Percentiles rank a stretch among this genome's conserved stretches.
Conservation (phyloP, 768 basidiomycete species). For the Suillus brevipes region DNA sequence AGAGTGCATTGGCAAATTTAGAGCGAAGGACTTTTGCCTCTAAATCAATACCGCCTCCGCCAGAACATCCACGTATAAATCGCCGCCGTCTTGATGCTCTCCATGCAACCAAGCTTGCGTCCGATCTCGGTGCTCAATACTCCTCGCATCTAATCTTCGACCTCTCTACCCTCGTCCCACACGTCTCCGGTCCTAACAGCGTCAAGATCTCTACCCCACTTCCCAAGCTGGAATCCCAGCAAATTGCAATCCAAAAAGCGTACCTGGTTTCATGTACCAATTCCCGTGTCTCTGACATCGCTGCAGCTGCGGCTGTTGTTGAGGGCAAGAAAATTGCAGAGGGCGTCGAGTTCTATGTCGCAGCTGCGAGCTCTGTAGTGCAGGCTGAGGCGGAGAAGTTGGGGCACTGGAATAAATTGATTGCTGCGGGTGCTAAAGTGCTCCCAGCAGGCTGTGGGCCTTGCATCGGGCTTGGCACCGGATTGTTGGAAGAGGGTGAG, state of each 20-base stretch:
- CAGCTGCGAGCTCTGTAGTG: slow-evolving; percentile 90
- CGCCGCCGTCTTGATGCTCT: slow-evolving; percentile 66
- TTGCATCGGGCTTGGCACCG: slow-evolving; percentile 94
- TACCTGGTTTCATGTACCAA: slow-evolving; percentile 99
- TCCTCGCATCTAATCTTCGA: slow-evolving; percentile 88
- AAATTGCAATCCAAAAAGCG: slow-evolving; percentile 90
- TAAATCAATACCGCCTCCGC: slow-evolving; percentile 62
- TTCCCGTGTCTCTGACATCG: slow-evolving; percentile 92
- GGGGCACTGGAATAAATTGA: slow-evolving; percentile 87
- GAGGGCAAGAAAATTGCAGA: slow-evolving; percentile 77
- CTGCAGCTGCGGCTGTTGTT: slow-evolving; percentile 89
- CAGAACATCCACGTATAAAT: slow-evolving; percentile 87
- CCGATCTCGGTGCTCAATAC: slow-evolving; percentile 81
- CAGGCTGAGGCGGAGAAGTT: slow-evolving; percentile 84
- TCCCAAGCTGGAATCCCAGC: slow-evolving; percentile 70
- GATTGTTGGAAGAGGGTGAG: slow-evolving; percentile 91
- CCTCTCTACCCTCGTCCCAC: slow-evolving; percentile 90
- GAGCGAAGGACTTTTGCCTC: slow-evolving; percentile 76
- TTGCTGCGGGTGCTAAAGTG: slow-evolving; percentile 87
- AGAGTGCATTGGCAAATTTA: slow-evolving; percentile 64
- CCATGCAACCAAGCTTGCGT: slow-evolving; percentile 49
- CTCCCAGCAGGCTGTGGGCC: slow-evolving; percentile 97
- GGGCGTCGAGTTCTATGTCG: slow-evolving; percentile 96
- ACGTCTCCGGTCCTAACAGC: slow-evolving; percentile 96
- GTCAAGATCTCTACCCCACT: slow-evolving; percentile 96